phyloP scores from a whole-genome alignment of 352 stramenopile species.

The Pythium phragmiticola region DNA sequence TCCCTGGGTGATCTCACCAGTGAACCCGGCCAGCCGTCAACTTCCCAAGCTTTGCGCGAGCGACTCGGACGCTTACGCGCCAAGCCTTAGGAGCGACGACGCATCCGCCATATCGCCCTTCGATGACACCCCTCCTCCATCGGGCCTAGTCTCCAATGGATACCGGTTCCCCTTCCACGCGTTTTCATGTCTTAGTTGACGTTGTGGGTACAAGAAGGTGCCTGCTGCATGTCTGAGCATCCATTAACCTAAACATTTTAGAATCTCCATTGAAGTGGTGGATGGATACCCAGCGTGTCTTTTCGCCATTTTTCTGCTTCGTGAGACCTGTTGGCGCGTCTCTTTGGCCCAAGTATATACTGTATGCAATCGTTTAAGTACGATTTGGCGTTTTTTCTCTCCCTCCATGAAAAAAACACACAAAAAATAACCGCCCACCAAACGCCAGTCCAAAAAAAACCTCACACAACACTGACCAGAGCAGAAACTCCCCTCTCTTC shows the following conservation, averaged over 20 bases:
- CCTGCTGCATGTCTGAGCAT: constrained; percentile 4
- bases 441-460: constrained; percentile 22
- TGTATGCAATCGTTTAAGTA: constrained; percentile 8
- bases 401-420: neutral
- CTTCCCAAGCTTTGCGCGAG: constrained; percentile 21
- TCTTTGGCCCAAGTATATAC: neutral
- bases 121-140: neutral
- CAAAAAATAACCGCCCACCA: constrained; percentile 11
- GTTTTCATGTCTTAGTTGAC: neutral
- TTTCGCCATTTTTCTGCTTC: constrained; percentile 1
- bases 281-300: neutral
- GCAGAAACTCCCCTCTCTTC: constrained; percentile 6
- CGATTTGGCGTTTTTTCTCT: constrained; percentile 18
- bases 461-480: constrained; percentile 4
- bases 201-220: neutral
- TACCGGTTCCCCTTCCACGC: neutral
- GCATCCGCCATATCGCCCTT: neutral
- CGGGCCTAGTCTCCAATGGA: neutral
- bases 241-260: neutral
- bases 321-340: neutral
- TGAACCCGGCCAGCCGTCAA: constrained; percentile 19
- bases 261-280: neutral
- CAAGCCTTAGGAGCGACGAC: constrained; percentile 2
- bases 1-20: constrained; percentile 20
- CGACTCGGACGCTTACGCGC: constrained; percentile 26